Evolutionary conservation across 352 stramenopile species (phyloP), one percentile per base, ranked within the genome.

Genomic region (Phytophthora melonis): DNA sequence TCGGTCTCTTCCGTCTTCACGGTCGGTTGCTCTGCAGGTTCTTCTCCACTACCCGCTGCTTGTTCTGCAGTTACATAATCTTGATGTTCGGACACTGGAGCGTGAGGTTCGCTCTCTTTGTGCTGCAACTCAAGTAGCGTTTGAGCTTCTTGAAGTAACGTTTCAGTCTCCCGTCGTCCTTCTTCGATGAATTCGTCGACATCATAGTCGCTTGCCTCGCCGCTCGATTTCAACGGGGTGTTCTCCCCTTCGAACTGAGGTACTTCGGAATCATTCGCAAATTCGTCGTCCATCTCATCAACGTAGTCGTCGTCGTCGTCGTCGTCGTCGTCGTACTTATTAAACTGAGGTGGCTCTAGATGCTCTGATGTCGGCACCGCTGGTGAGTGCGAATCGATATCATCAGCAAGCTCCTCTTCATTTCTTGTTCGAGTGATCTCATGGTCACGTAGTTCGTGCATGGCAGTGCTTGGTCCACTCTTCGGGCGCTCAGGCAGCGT

Each of bases 111-210:
- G n/a, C 14, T 58, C 6, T 50, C 52, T 8, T 66, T 25, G 45
- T 59, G 67, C 21, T 81, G 70, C 21, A 66, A 63, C 41, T 72
- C 50, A 41, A 90, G 74, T 10, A 90, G 39, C 30, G 57, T 43
- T 3, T 80, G 71, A 9, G 75, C 74, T 77, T 92, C 82, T 3
- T 76, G 63, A 6, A 89, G 73, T 55, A 90, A 63, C 5, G 55
- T 58, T 9, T 82, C 74, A 0, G 80, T 90, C 52, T 88, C 80
- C 0, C 69, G 63, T 18, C 71, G 61, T 30, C 58, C 79, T 27
- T 74, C 70, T 7, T 80, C 68, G 23, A 68, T 60, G 45, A 75
- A 68, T 30, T 77, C 73, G 13, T 70, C 65, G 14, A 63, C 60
- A 27, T 72, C 61, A 19, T 70, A 68, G 18, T 69, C 49, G 7